Evolutionary conservation across 192 early-diverging fungal genomes (phyloP).

Genomic region (Coemansia sp.): DNA sequence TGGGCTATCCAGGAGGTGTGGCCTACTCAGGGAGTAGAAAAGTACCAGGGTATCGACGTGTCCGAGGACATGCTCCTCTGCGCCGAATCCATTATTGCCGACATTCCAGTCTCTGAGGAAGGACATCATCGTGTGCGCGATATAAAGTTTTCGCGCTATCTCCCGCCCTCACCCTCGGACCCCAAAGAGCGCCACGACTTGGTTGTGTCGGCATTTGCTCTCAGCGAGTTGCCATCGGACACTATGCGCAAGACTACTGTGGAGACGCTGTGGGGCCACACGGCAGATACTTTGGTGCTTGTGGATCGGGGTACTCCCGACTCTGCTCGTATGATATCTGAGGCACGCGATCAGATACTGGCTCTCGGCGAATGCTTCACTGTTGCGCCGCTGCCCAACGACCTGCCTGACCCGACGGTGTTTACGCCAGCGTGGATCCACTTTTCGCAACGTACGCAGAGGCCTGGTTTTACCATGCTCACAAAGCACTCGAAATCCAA

Average conservation of each 20-base stretch:
- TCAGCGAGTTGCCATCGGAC: conserved; percentile 74
- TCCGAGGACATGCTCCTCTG: conserved; percentile 76
- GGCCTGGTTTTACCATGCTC: conserved; percentile 67
- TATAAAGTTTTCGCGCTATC: conserved; percentile 64
- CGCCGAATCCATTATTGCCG: conserved; percentile 60
- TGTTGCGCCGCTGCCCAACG: conserved; percentile 84
- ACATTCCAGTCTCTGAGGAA: neutral
- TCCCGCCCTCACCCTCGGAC: conserved; percentile 53
- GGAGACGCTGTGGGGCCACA: conserved; percentile 79
- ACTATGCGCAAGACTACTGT: conserved; percentile 66
- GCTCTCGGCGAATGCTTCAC: conserved; percentile 58
- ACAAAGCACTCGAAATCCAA: conserved; percentile 69
- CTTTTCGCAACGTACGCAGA: conserved; percentile 78
- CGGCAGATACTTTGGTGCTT: conserved; percentile 75
- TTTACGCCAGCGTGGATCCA: conserved; percentile 72
- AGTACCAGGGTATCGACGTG: conserved; percentile 70
- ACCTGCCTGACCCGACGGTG: conserved; percentile 69
- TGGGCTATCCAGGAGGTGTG: conserved; percentile 75
- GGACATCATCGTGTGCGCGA: conserved; percentile 2
- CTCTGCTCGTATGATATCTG: conserved; percentile 66
- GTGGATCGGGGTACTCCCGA: conserved; percentile 82
- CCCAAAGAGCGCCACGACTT: conserved; percentile 58
- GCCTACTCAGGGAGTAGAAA: conserved; percentile 31
- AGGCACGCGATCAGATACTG: conserved; percentile 71
- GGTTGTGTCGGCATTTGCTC: conserved; percentile 73